These are phyloP conservation scores for Alternaria panax DNA, from an alignment of 2,329 filamentous ascomycete species.

Conservation along the genomic window DNA sequence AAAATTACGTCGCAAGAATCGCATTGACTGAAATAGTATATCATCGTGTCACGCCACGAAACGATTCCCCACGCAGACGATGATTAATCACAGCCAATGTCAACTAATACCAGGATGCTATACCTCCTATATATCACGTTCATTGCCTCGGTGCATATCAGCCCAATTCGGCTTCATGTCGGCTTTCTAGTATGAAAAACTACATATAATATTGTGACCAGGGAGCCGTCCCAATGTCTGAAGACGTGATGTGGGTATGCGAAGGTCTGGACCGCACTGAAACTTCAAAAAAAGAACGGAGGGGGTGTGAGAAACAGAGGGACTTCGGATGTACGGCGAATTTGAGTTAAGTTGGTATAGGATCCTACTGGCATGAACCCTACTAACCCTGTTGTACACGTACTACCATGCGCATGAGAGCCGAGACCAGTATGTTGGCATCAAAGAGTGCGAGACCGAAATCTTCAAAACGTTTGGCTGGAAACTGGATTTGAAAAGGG, in stretches of 20 bases:
- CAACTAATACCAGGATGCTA: not conserved
- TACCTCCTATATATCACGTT: not conserved
- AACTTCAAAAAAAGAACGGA: constrained; percentile 1
- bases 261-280: constrained; percentile 1
- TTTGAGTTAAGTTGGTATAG: not conserved
- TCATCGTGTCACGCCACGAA: not conserved
- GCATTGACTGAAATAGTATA: not conserved
- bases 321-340: not conserved
- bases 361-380: constrained; percentile 1
- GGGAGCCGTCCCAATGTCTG: not conserved
- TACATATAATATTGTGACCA: not conserved
- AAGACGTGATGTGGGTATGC: constrained; percentile 1
- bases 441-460: not conserved
- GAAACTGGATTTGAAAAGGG: not conserved
- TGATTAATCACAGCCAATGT: not conserved
- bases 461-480: not conserved
- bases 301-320: not conserved
- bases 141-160: not conserved
- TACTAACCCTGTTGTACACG: not conserved
- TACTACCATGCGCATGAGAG: not conserved
- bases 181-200: not conserved
- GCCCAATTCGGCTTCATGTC: constrained; percentile 3
- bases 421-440: not conserved
- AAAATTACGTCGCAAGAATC: not conserved
- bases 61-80: not conserved